Conservation (phyloP, 495 filamentous ascomycete genomes). For the Penicillium argentinense region DNA sequence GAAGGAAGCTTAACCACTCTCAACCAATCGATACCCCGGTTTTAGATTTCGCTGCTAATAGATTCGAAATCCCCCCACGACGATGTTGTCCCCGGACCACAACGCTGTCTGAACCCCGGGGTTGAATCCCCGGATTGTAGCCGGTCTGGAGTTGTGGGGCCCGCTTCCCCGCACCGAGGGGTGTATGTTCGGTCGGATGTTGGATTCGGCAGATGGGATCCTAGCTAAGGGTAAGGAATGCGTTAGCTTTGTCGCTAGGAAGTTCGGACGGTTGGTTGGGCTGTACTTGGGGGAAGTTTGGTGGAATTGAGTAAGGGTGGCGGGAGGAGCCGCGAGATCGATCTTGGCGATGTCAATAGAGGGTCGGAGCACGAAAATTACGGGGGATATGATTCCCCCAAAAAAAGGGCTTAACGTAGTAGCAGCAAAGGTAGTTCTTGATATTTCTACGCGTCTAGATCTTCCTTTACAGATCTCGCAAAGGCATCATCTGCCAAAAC, state of each 20-base stretch:
- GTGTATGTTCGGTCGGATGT: conserved; percentile 3
- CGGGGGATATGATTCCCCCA: too few species aligned
- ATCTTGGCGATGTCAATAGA: too few species aligned
- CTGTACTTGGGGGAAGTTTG: neutral
- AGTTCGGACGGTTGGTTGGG: neutral
- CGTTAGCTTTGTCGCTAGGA: neutral
- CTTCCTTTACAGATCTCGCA: conserved; percentile 34
- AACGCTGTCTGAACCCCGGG: too few species aligned
- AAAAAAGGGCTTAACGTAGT: too few species aligned
- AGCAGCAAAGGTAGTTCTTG: too few species aligned
- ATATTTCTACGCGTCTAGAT: conserved; percentile 31
- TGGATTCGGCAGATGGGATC: conserved; percentile 4
- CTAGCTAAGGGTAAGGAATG: neutral
- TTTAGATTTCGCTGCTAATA: neutral
- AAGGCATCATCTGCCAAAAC: conserved; percentile 49
- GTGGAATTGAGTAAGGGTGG: neutral
- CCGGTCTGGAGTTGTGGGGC: neutral
- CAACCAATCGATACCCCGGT: neutral
- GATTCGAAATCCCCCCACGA: too few species aligned
- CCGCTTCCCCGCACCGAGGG: too few species aligned
- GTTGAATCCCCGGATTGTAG: neutral
- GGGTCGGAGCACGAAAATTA: too few species aligned
- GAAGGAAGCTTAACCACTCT: neutral
- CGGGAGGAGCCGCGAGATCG: neutral
- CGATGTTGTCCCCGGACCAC: too few species aligned